Evolutionary conservation across 306 rosid genomes (phyloP).

Genomic region (Cicer arietinum): DNA sequence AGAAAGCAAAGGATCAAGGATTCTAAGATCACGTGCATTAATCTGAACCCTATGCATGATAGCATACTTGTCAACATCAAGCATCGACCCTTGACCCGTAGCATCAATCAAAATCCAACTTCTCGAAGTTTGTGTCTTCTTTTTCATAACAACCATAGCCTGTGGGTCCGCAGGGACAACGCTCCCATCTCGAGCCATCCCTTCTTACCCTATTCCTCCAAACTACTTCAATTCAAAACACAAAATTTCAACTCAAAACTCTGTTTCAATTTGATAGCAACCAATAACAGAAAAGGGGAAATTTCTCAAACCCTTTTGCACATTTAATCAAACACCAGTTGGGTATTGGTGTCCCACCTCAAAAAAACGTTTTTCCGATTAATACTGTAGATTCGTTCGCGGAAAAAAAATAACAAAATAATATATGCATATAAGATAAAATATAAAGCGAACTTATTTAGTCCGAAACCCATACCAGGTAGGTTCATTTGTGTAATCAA

Average conservation of each 20-base stretch:
- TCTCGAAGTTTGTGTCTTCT: slow-evolving; percentile 77
- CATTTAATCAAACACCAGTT: slow-evolving; percentile 40
- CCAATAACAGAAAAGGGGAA: too few relatives aligned
- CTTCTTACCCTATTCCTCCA: too few relatives aligned
- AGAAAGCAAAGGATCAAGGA: slow-evolving; percentile 89
- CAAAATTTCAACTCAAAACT: too few relatives aligned
- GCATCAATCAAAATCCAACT: slow-evolving; percentile 80
- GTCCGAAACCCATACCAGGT: too few relatives aligned
- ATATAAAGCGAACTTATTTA: too few relatives aligned
- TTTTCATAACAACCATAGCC: slow-evolving; percentile 58
- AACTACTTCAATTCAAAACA: too few relatives aligned
- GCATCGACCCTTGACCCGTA: slow-evolving; percentile 64
- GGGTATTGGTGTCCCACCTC: slow-evolving; percentile 20
- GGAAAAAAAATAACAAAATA: too few relatives aligned
- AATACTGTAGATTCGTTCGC: slow-evolving; percentile 31
- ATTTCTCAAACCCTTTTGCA: not conserved
- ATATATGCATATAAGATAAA: not conserved
- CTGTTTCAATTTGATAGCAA: too few relatives aligned
- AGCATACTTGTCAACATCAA: slow-evolving; percentile 85
- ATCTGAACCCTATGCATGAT: slow-evolving; percentile 89
- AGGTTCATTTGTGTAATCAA: too few relatives aligned
- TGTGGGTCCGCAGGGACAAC: too few relatives aligned
- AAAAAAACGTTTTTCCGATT: not conserved
- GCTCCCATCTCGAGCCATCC: too few relatives aligned
- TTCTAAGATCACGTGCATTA: slow-evolving; percentile 95